These are phyloP conservation scores for Nitzschia sp. DNA, from an alignment of 108 stramenopile genomes.

Conservation along the genomic window DNA sequence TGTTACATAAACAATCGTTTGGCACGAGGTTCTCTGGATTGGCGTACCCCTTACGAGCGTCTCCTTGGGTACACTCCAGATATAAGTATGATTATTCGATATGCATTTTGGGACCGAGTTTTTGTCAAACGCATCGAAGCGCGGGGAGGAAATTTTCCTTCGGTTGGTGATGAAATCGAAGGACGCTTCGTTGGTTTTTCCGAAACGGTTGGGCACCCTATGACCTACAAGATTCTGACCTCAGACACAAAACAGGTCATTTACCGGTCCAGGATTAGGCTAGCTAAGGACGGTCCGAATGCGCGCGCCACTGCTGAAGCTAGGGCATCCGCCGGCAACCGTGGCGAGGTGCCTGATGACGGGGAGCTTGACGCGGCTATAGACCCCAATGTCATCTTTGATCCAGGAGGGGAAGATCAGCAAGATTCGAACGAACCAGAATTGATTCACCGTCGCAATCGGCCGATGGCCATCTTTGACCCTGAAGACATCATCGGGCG, in stretches of 20 bases:
- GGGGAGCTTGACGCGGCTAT: too few relatives aligned
- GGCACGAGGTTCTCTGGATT: slow-evolving; percentile 4
- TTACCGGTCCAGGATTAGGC: slow-evolving; percentile 26
- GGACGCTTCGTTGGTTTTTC: too few relatives aligned
- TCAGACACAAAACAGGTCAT: too few relatives aligned
- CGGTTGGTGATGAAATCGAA: too few relatives aligned
- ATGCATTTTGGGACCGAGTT: slow-evolving; percentile 31
- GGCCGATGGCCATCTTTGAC: background rate
- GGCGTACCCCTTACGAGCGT: slow-evolving; percentile 14
- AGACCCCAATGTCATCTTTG: background rate
- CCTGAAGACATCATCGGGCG: slow-evolving; percentile 28
- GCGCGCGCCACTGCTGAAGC: background rate
- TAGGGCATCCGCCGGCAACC: background rate
- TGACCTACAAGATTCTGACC: slow-evolving; percentile 34
- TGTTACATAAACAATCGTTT: too few relatives aligned
- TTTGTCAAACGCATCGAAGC: slow-evolving; percentile 6
- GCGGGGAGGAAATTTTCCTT: too few relatives aligned
- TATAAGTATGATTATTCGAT: too few relatives aligned
- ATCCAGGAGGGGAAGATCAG: background rate
- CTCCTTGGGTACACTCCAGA: slow-evolving; percentile 24
- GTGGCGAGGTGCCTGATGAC: background rate
- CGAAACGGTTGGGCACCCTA: slow-evolving; percentile 31
- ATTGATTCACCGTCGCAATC: too few relatives aligned
- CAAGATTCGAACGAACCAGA: too few relatives aligned
- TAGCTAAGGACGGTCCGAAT: background rate